phyloP scores from a whole-genome alignment of 2,329 filamentous ascomycete species.

The Aspergillus bombycis region DNA sequence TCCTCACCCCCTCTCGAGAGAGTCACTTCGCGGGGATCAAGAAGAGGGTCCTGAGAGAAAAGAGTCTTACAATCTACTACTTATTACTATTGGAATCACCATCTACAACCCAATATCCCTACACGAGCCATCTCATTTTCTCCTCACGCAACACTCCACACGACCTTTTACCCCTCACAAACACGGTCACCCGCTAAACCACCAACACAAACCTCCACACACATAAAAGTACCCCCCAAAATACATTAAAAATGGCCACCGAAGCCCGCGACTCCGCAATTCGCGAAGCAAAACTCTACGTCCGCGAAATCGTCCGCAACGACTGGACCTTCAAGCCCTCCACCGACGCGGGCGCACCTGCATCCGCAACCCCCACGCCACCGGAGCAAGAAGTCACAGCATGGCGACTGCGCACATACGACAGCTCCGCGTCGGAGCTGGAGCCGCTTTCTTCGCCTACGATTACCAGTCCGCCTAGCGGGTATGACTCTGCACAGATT shows the following conservation, averaged over 20 bases:
- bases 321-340: slow-evolving; percentile 45
- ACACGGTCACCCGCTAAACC: neutral
- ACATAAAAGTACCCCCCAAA: neutral
- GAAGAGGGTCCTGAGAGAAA: neutral
- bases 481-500: slow-evolving; percentile 12
- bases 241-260: slow-evolving; percentile 16
- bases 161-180: neutral
- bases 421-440: slow-evolving; percentile 41
- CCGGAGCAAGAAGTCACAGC: slow-evolving; percentile 33
- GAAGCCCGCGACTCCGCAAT: slow-evolving; percentile 44
- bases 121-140: neutral
- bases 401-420: slow-evolving; percentile 43
- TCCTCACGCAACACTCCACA: neutral
- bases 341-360: slow-evolving; percentile 20
- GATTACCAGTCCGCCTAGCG: slow-evolving; percentile 2
- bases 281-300: slow-evolving; percentile 44
- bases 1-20: neutral
- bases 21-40: neutral
- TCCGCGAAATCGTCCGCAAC: slow-evolving; percentile 44
- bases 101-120: neutral
- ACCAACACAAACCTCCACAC: neutral
- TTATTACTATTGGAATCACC: neutral
- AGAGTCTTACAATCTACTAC: neutral
- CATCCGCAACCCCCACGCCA: slow-evolving; percentile 24
- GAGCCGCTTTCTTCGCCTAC: slow-evolving; percentile 29